Evolutionary conservation across 2,329 filamentous ascomycete genomes (phyloP), one percentile per base, ranked within the genome.

Genomic region (Sporothrix dimorphospora): DNA sequence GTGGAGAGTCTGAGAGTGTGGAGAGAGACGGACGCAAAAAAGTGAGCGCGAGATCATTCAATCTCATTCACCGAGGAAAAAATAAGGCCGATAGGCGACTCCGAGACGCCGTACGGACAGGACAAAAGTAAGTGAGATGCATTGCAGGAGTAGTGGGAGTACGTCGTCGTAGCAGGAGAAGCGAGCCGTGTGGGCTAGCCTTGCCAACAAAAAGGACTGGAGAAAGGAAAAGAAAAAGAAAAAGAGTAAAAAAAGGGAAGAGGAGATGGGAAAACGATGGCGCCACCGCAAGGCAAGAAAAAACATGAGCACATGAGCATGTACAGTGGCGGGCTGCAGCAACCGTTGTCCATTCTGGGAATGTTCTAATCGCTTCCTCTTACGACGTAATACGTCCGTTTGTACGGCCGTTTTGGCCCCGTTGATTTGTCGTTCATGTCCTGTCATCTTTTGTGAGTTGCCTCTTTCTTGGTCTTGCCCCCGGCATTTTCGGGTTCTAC

Each of bases 41-140:
- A 53, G 49, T 12, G 8, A 24, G 49, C 21, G 57, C 21, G 57
- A 40, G 34, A 21, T 12, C 19, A 16, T 61, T 38, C 19, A n/a
- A 5, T 19, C n/a, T 16, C 55, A 34, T n/a, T 40, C 57, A 30
- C 53, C 9, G 24, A 30, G 16, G 38, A 47, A n/a, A 69, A 24
- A 51, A 12, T 30, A 51, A 68, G 38, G 24, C 68, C 53, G 67
- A 47, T 59, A 70, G 53, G 68, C 42, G 63, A 67, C 63, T 49
- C 63, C 63, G 63, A 67, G 16, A 30, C 34, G 57, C n/a, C 57
- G 40, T 47, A 19, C n/a, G 21, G 34, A 42, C 61, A 21, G 30
- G 19, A 21, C 57, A 61, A 61, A 5, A 57, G 53, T 57, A 57
- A 57, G 53, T 57, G n/a, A n/a, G n/a, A n/a, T n/a, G 30, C 51